Evolutionary conservation across 2,329 filamentous ascomycete species (phyloP).

Genomic region (Botrytis medusae): DNA sequence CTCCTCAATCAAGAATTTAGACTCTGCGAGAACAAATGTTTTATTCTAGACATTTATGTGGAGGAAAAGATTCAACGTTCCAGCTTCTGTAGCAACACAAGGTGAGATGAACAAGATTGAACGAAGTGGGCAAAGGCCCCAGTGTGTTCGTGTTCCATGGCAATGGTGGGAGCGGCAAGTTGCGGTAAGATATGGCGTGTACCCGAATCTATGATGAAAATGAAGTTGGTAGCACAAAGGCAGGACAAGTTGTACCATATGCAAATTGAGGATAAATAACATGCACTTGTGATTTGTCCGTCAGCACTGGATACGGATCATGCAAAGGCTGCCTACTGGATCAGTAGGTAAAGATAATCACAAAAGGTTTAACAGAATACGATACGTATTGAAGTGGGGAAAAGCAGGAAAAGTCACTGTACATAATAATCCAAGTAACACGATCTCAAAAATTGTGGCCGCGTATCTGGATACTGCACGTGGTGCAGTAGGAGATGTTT

Average conservation of each 20-base stretch:
- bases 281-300: conserved; percentile 4
- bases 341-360: background rate
- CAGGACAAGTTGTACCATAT: conserved; percentile 11
- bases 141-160: conserved; percentile 13
- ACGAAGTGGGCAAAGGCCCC: conserved; percentile 3
- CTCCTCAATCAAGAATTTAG: background rate
- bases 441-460: conserved; percentile 17
- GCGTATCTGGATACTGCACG: conserved; percentile 24
- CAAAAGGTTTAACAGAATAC: background rate
- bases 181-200: conserved; percentile 17
- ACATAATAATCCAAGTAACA: conserved; percentile 5
- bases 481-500: conserved; percentile 14
- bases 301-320: conserved; percentile 1
- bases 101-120: background rate
- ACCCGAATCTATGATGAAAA: conserved; percentile 17
- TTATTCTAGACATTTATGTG: background rate
- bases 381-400: conserved; percentile 10
- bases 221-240: conserved; percentile 7
- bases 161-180: conserved; percentile 10
- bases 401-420: background rate
- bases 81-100: background rate
- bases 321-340: conserved; percentile 2
- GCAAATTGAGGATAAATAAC: conserved; percentile 10
- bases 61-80: background rate
- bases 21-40: background rate